Conservation (phyloP, 805 yeast species). For the Kuraishia floccosa region DNA sequence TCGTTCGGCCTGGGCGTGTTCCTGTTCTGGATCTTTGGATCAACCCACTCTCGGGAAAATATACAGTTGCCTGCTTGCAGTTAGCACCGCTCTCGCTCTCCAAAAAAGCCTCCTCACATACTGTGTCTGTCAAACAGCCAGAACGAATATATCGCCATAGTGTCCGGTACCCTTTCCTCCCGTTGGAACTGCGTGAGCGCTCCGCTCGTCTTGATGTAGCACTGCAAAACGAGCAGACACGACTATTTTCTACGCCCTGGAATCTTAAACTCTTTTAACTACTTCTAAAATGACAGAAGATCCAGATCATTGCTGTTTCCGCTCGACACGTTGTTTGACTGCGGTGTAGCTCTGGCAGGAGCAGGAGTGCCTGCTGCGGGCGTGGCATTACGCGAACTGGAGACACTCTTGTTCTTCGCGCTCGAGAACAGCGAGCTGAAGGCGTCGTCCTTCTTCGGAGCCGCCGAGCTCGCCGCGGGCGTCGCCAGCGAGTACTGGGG, state of each 20-base stretch:
- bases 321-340: too few relatives aligned
- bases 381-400: background rate
- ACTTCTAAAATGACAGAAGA: too few relatives aligned
- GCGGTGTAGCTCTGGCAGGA: too few relatives aligned
- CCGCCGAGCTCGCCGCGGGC: constrained; percentile 22
- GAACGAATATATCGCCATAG: constrained; percentile 68
- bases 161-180: too few relatives aligned
- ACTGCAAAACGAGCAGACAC: too few relatives aligned
- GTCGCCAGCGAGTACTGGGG: constrained; percentile 10
- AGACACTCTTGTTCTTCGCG: constrained; percentile 45
- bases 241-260: too few relatives aligned
- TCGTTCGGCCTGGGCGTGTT: too few relatives aligned
- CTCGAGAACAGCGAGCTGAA: constrained; percentile 59
- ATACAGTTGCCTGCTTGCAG: constrained; percentile 52
- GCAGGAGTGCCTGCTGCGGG: too few relatives aligned
- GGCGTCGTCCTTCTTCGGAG: constrained; percentile 43
- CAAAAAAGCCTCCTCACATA: constrained; percentile 19
- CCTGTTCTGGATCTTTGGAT: too few relatives aligned
- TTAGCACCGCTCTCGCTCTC: constrained; percentile 1
- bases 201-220: too few relatives aligned
- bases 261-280: too few relatives aligned
- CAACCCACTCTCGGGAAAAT: constrained; percentile 72
- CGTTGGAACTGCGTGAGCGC: too few relatives aligned
- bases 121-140: constrained; percentile 92
- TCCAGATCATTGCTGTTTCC: constrained; percentile 15